Conservation (phyloP, 768 basidiomycete species). For the Clitopilus passeckerianus region DNA sequence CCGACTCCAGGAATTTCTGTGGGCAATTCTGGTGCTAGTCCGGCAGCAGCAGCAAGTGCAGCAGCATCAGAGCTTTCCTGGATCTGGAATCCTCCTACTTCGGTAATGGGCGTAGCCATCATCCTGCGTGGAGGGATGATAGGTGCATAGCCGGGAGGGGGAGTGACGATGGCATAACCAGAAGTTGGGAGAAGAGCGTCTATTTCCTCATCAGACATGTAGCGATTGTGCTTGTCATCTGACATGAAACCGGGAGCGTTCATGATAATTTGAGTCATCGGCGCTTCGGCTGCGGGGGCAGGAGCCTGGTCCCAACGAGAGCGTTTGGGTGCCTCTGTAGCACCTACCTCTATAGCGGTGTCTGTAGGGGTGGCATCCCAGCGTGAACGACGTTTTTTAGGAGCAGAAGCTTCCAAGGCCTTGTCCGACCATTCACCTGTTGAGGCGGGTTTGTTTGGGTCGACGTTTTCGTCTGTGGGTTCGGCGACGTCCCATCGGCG, state of each 20-base stretch:
- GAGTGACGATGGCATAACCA: conserved; percentile 90
- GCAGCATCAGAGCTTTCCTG: conserved; percentile 93
- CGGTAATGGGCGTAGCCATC: conserved; percentile 49
- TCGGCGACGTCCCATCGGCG: conserved; percentile 78
- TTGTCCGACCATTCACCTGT: conserved; percentile 74
- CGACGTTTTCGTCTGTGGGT: conserved; percentile 57
- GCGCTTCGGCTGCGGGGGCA: conserved; percentile 51
- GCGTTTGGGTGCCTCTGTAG: conserved; percentile 73
- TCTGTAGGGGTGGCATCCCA: conserved; percentile 95
- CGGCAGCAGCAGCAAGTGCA: conserved; percentile 83
- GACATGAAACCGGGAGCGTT: conserved; percentile 83
- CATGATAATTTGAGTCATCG: conserved; percentile 82
- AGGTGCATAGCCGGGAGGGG: conserved; percentile 91
- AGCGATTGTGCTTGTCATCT: conserved; percentile 95
- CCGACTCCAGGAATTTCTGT: conserved; percentile 99
- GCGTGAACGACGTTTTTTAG: conserved; percentile 90
- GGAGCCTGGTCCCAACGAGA: conserved; percentile 99
- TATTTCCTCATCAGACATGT: conserved; percentile 92
- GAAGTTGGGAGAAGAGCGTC: conserved; percentile 81
- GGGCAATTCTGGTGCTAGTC: conserved; percentile 88
- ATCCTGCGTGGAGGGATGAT: conserved; percentile 60
- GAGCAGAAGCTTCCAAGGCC: conserved; percentile 64
- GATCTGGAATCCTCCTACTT: conserved; percentile 89
- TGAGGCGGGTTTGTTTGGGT: conserved; percentile 48
- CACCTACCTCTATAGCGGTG: conserved; percentile 66